Conservation (phyloP, 352 stramenopile species). For the Phytophthora idaei region DNA sequence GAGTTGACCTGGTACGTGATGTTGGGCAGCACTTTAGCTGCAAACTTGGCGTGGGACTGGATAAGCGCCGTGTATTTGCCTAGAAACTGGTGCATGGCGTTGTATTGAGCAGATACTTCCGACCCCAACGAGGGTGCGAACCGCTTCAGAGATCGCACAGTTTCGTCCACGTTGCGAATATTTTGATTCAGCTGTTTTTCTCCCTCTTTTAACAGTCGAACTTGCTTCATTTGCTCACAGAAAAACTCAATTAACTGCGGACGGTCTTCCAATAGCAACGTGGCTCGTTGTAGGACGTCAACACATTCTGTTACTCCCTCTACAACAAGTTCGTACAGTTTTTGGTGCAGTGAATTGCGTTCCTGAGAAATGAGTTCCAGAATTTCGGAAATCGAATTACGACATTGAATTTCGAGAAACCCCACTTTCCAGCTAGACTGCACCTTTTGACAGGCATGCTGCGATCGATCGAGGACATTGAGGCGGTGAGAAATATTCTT, state of each 20-base stretch:
- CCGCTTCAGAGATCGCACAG: slow-evolving; percentile 50
- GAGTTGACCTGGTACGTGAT: slow-evolving; percentile 75
- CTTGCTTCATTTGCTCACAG: slow-evolving; percentile 70
- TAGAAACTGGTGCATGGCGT: slow-evolving; percentile 51
- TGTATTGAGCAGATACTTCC: slow-evolving; percentile 45
- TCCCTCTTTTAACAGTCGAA: slow-evolving; percentile 52
- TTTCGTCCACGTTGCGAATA: slow-evolving; percentile 74
- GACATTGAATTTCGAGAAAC: slow-evolving; percentile 80
- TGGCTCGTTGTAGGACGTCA: slow-evolving; percentile 49
- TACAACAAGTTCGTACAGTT: slow-evolving; percentile 39
- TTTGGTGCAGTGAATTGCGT: slow-evolving; percentile 46
- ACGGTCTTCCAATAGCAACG: slow-evolving; percentile 59
- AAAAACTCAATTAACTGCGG: slow-evolving; percentile 77
- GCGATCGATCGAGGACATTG: slow-evolving; percentile 50
- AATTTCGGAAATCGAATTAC: slow-evolving; percentile 60
- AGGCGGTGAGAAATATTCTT: slow-evolving; percentile 44
- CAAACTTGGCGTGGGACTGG: slow-evolving; percentile 68
- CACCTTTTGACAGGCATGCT: slow-evolving; percentile 68
- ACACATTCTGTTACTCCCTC: slow-evolving; percentile 53
- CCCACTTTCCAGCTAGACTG: slow-evolving; percentile 74
- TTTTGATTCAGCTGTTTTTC: slow-evolving; percentile 71
- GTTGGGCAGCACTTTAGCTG: slow-evolving; percentile 61
- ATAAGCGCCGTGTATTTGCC: slow-evolving; percentile 52
- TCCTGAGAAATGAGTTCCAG: slow-evolving; percentile 63
- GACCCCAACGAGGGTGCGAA: slow-evolving; percentile 45